Evolutionary conservation across 805 yeast species (phyloP).

Genomic region (Debaryomyces tyrocola): DNA sequence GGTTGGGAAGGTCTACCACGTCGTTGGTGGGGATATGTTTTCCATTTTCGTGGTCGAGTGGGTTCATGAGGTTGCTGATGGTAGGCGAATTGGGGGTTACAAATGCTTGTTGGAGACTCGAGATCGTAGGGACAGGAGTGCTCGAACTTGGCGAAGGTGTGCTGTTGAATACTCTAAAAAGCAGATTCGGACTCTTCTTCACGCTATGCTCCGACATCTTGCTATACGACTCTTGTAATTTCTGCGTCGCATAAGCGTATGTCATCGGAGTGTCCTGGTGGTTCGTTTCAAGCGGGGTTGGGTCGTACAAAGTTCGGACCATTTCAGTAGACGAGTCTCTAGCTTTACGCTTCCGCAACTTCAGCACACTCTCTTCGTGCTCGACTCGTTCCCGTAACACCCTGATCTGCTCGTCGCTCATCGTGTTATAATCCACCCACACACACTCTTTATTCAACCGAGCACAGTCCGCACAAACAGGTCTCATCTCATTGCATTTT

Average conservation of each 20-base stretch:
- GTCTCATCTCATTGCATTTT: constrained; percentile 52
- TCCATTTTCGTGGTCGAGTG: background rate
- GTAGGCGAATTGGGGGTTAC: constrained; percentile 10
- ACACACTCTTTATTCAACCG: constrained; percentile 48
- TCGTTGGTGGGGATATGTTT: background rate
- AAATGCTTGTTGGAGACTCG: background rate
- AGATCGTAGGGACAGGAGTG: background rate
- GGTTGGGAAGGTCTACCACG: background rate
- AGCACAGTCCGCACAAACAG: constrained; percentile 50
- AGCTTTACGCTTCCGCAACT: constrained; percentile 40
- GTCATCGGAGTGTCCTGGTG: background rate
- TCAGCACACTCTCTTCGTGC: constrained; percentile 38
- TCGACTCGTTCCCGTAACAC: constrained; percentile 36
- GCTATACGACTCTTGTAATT: background rate
- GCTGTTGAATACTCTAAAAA: background rate
- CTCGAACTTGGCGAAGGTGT: background rate
- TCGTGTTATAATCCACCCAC: constrained; percentile 43
- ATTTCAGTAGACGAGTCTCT: constrained; percentile 1
- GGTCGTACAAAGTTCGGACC: no score
- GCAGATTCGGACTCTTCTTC: background rate
- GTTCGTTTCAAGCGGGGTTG: background rate
- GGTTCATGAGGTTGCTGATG: constrained; percentile 9
- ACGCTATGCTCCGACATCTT: background rate
- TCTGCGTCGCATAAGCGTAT: background rate
- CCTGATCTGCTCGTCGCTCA: constrained; percentile 41